phyloP scores from a whole-genome alignment of 805 yeast genomes.

The Teunomyces gatunensis region DNA sequence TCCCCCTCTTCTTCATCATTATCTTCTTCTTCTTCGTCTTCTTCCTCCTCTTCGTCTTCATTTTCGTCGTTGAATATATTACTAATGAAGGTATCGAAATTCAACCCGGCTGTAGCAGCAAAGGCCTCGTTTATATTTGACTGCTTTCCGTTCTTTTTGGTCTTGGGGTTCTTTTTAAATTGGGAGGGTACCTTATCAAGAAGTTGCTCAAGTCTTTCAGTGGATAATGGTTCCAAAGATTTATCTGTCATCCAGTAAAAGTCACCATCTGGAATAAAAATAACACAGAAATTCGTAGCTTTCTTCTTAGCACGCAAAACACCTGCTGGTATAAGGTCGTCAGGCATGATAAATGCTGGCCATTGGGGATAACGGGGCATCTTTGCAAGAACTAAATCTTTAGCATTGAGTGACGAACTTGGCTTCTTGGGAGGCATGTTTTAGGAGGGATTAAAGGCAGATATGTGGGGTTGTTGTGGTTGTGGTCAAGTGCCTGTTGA shows the following conservation, averaged over 20 bases:
- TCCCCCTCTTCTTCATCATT: constrained; percentile 11
- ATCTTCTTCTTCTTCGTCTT: constrained; percentile 17
- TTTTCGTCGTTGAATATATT: constrained; percentile 21
- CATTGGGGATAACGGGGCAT: constrained; percentile 46
- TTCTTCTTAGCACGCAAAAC: constrained; percentile 37
- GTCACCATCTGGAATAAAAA: constrained; percentile 47
- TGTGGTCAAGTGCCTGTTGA: neutral
- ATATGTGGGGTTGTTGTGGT: neutral
- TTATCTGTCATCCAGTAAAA: constrained; percentile 44
- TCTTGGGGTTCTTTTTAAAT: constrained; percentile 16
- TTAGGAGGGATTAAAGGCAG: neutral
- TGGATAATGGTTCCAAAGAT: constrained; percentile 30
- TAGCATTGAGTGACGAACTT: constrained; percentile 22
- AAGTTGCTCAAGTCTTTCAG: constrained; percentile 27
- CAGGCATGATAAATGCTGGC: constrained; percentile 50
- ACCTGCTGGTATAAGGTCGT: constrained; percentile 31
- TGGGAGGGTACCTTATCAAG: constrained; percentile 28
- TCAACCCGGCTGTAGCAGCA: constrained; percentile 34
- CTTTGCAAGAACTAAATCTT: constrained; percentile 43
- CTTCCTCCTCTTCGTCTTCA: constrained; percentile 23
- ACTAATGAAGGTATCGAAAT: constrained; percentile 36
- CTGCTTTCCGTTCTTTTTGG: constrained; percentile 25
- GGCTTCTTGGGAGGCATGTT: constrained; percentile 37
- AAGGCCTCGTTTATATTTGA: constrained; percentile 37
- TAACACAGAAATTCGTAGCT: constrained; percentile 38